Percentiles rank a stretch among this genome's conserved stretches.
Conservation (phyloP, 163 green algal genomes). For the Chlamydomonas reinhardtii region DNA sequence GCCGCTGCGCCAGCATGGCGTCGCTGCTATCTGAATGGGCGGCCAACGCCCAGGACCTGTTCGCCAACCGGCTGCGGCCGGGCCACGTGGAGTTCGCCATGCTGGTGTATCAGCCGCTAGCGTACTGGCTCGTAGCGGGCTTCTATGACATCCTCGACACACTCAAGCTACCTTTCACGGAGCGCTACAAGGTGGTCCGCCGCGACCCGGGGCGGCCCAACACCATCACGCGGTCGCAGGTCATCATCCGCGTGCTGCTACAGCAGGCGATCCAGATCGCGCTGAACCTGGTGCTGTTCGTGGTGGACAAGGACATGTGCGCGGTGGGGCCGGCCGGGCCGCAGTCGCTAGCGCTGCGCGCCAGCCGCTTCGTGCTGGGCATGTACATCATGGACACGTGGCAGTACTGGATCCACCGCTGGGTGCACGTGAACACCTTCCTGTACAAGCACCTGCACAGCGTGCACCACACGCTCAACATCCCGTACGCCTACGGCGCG, state of each 20-base stretch:
- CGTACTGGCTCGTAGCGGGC: constrained; percentile 66
- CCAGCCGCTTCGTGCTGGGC: constrained; percentile 61
- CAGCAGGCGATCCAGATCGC: constrained; percentile 72
- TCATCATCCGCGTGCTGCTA: constrained; percentile 72
- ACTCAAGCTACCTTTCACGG: constrained; percentile 42
- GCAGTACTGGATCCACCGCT: constrained; percentile 81
- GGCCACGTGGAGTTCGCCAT: constrained; percentile 60
- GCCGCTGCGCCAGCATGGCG: too few species aligned
- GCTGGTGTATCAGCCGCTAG: constrained; percentile 52
- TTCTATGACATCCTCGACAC: constrained; percentile 69
- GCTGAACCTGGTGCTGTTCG: constrained; percentile 48
- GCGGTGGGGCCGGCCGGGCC: neutral
- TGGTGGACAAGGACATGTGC: constrained; percentile 63
- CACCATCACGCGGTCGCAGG: constrained; percentile 49
- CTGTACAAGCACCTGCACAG: constrained; percentile 82
- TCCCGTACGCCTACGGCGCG: constrained; percentile 75
- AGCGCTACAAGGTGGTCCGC: constrained; percentile 55
- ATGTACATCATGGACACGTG: constrained; percentile 83
- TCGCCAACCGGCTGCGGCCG: neutral
- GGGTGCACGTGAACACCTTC: constrained; percentile 69
- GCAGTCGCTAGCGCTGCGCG: neutral
- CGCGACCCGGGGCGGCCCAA: constrained; percentile 51
- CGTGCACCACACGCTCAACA: constrained; percentile 72
- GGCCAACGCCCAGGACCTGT: neutral
- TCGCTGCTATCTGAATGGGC: too few species aligned